Evolutionary conservation across 75 land plant genomes (phyloP).

Genomic region (Pseudotsuga menziesii): DNA sequence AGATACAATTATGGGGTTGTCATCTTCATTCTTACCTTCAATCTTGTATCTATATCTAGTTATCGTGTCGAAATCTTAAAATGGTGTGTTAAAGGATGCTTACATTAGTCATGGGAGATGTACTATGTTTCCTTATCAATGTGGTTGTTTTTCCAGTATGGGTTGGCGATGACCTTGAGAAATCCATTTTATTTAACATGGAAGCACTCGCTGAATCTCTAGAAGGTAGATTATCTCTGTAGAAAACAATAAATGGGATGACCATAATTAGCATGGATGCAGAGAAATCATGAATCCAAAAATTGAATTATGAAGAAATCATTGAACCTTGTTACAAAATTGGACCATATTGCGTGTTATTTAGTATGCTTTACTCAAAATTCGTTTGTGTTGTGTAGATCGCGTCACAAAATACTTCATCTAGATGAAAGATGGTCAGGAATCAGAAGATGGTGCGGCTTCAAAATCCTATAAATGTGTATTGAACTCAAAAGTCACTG

Average conservation of each 20-base stretch:
- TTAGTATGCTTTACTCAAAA: too few species aligned
- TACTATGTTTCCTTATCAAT: slow-evolving; percentile 31
- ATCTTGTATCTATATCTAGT: slow-evolving; percentile 41
- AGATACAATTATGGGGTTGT: slow-evolving; percentile 46
- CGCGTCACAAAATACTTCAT: too few species aligned
- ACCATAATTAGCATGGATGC: too few species aligned
- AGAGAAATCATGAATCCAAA: too few species aligned
- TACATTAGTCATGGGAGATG: slow-evolving; percentile 39
- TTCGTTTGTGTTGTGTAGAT: background rate
- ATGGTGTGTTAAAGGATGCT: slow-evolving; percentile 29
- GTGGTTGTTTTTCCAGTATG: slow-evolving; percentile 46
- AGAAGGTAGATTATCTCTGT: slow-evolving; percentile 8
- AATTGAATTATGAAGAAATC: too few species aligned
- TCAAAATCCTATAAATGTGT: too few species aligned
- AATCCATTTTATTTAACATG: slow-evolving; percentile 28
- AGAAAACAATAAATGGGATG: too few species aligned
- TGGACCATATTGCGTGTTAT: too few species aligned
- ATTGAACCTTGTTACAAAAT: too few species aligned
- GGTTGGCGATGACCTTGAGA: slow-evolving; percentile 63
- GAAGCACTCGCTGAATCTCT: slow-evolving; percentile 27
- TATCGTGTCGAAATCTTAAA: slow-evolving; percentile 16
- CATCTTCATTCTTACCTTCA: slow-evolving; percentile 54
- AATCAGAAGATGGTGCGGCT: background rate
- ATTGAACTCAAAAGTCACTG: too few species aligned
- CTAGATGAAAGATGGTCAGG: too few species aligned